Base-by-base conservation (phyloP, 768 basidiomycete species). In the Krasilnikovozyma curviuscula region DNA sequence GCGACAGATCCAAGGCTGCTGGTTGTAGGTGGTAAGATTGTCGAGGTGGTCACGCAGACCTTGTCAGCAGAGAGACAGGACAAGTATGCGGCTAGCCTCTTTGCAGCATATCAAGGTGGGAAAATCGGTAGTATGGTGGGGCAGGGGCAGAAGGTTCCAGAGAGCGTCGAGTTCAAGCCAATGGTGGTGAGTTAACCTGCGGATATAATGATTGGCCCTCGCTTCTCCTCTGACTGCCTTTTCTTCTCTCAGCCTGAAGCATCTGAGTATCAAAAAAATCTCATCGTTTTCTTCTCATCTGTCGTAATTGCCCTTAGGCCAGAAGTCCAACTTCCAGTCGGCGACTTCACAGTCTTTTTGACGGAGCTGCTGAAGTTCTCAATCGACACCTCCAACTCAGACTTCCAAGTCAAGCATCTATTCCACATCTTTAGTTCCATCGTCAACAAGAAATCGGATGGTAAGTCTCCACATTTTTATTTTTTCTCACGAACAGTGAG, bases 391-490 rank as follows among this genome's bases (percentile, higher is more conserved):
- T 58, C 61, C 1, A 34, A 46, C 6, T 61, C 59, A 18, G 45
- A 50, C 0, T 52, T 53, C 24, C 65, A 67, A 40, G 48, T 62
- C 8, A 40, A 52, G 32, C 57, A 58, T 8, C 55, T 55, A 24
- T 55, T 61, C 23, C 60, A 63, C 24, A 32, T 65, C n/a, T 58
- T 84, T 16, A 70, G 78, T 1, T 72, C 78, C 0, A 65, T 82
- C n/a, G 64, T 86, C 24, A 93, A 95, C 62, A 84, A 86, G 62
- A 73, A 76, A 31, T 68, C 69, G 9, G 70, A 76, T 33, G 76
- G 88, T 85, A 40, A 53, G 71, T 44, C 55, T 37, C 24, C 18
- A 31, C 28, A 44, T 46, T 16, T 7, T 48, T 9, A 10, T 25
- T 24, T 53, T 27, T 29, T 16, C 32, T 7, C 3, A 7, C 29